Percentiles rank a stretch among this genome's conserved stretches.
These are phyloP conservation scores for Phyllosticta citribraziliensis DNA, from an alignment of 2,329 filamentous ascomycete species.

Conservation along the genomic window DNA sequence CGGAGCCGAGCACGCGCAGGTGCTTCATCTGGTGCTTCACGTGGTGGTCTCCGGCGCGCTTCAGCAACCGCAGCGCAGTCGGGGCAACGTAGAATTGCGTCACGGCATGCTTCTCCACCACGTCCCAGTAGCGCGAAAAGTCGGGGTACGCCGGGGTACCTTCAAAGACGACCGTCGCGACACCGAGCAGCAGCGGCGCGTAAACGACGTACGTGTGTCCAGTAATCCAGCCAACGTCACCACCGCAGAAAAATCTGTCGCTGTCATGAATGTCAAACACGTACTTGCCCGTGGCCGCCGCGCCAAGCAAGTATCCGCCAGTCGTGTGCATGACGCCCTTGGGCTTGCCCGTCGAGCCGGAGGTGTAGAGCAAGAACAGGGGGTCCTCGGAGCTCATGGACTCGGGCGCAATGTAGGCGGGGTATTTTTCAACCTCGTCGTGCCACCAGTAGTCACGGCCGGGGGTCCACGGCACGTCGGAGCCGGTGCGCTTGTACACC, in stretches of 20 bases:
- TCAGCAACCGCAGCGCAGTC: conserved; percentile 83
- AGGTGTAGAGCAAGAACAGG: conserved; percentile 95
- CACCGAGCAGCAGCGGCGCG: conserved; percentile 82
- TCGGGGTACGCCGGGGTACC: conserved; percentile 95
- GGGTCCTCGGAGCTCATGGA: conserved; percentile 88
- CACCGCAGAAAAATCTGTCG: conserved; percentile 93
- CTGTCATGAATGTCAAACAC: conserved; percentile 96
- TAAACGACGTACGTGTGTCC: conserved; percentile 98
- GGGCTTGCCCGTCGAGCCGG: conserved; percentile 93
- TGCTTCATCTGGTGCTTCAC: conserved; percentile 84
- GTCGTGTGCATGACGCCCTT: conserved; percentile 99
- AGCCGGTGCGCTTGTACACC: conserved; percentile 90
- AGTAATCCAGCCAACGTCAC: conserved; percentile 98
- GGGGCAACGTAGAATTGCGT: conserved; percentile 98
- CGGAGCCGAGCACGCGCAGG: conserved; percentile 82
- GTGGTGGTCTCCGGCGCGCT: conserved; percentile 89
- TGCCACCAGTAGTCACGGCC: conserved; percentile 97
- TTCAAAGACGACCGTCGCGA: conserved; percentile 93
- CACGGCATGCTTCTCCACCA: conserved; percentile 88
- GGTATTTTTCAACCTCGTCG: conserved; percentile 96
- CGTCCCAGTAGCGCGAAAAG: conserved; percentile 98
- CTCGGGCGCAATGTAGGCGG: conserved; percentile 82
- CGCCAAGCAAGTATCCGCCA: conserved; percentile 86
- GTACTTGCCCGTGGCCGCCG: conserved; percentile 90
- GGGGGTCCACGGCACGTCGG: conserved; percentile 81